Base-by-base conservation (phyloP, 2,329 filamentous ascomycete genomes). In the Xylaria hypoxylon region DNA sequence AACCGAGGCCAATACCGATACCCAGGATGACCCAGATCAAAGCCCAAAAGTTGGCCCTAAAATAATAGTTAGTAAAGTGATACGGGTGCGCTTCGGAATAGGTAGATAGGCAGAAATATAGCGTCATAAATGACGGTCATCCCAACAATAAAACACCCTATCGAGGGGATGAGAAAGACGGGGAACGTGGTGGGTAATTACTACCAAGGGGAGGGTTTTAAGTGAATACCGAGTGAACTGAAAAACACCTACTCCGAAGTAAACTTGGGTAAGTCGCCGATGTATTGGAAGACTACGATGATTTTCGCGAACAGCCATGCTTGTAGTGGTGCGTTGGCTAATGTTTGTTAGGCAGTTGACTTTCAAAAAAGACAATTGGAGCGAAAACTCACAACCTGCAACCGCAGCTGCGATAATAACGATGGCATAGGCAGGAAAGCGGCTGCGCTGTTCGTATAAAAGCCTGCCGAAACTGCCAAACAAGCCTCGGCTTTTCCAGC, bases 21-120 rank as follows among this genome's bases (percentile, higher is more conserved):
- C 88, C 89, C 31, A 90, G 79, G 0, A 88, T 77, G 22, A 87
- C 81, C 80, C 89, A 92, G 86, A 91, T 91, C 65, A 89, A 81
- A 0, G 87, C 84, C 87, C 87, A 91, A 75, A 90, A 90, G 57
- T 85, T 82, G 35, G 83, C 83, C 40, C 68, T 70, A 53, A 13
- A 2, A 53, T 4, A 19, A 42, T 2, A 17, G 26, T 68, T 55
- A 70, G 62, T 31, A 57, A 47, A 50, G 11, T 5, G 6, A 40
- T 44, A 17, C 3, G 15, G 28, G 10, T 24, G 28, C 15, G 13
- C 15, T 5, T 26, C 1, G 10, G 4, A 28, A 15, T 10, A 40
- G 13, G 11, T 10, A 22, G 10, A 17, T 2, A 6, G 42, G 1
- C 28, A 13, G 10, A 13, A 22, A 48, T 48, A 44, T 22, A 33